Evolutionary conservation across 2,329 filamentous ascomycete species (phyloP).

Genomic region (Sporothrix brasiliensis): DNA sequence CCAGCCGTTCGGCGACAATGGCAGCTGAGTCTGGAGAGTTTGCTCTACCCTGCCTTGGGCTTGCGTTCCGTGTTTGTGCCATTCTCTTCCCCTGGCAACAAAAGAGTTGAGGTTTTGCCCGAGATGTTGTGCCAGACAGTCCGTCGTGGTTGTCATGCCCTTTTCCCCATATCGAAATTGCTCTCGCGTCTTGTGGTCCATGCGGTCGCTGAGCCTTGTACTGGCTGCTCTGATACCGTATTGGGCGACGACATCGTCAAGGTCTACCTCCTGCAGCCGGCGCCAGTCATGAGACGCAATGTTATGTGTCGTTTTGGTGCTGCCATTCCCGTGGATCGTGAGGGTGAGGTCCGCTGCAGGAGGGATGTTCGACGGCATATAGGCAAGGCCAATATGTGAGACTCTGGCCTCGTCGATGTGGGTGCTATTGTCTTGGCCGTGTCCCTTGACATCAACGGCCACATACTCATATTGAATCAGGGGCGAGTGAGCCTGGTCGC

Average conservation of each 20-base stretch:
- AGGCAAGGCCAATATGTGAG: background rate
- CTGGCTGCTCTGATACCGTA: constrained; percentile 5
- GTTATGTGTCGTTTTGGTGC: background rate
- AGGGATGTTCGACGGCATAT: constrained; percentile 9
- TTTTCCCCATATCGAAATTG: background rate
- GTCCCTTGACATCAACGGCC: background rate
- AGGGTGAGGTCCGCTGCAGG: background rate
- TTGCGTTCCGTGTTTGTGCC: background rate
- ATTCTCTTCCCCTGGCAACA: background rate
- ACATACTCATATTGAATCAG: constrained; percentile 20
- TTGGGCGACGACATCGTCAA: background rate
- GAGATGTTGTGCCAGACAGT: background rate
- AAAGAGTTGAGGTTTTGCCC: background rate
- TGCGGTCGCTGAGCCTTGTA: background rate
- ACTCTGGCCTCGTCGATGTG: background rate
- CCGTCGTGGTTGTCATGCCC: too few relatives aligned
- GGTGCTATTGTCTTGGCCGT: background rate
- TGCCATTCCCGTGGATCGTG: background rate
- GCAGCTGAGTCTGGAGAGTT: background rate
- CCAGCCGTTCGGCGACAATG: background rate
- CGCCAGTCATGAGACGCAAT: constrained; percentile 2
- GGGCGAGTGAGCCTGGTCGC: constrained; percentile 19
- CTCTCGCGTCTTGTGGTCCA: background rate
- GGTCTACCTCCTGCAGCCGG: background rate
- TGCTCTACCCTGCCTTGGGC: too few relatives aligned